Evolutionary conservation across 164 flowering plant species (phyloP).

Genomic region (Nymphaea thermarum): DNA sequence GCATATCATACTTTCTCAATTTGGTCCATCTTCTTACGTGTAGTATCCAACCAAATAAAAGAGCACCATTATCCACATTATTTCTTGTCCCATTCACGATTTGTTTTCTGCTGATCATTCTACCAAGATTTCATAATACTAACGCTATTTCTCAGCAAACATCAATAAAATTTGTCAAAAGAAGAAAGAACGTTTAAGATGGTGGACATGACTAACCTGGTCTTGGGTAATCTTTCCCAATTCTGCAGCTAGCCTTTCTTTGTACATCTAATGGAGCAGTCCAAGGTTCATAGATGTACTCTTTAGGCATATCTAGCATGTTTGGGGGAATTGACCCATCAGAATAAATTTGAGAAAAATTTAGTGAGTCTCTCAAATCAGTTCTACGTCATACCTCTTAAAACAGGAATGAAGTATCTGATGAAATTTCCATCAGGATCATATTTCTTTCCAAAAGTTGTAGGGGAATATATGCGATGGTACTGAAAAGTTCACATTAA

Average conservation of each 20-base stretch:
- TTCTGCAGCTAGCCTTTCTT: conserved; percentile 72
- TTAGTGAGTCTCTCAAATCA: neutral
- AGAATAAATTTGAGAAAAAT: neutral
- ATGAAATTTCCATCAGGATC: conserved; percentile 73
- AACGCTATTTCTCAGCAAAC: neutral
- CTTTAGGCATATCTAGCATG: conserved; percentile 76
- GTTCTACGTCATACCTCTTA: conserved; percentile 41
- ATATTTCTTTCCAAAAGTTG: conserved; percentile 86
- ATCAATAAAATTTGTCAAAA: neutral
- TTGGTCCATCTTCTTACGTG: no score
- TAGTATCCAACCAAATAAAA: no score
- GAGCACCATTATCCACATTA: neutral
- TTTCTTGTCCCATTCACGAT: neutral
- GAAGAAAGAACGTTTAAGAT: neutral
- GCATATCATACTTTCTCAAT: no score
- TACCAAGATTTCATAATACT: neutral
- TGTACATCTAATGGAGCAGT: conserved; percentile 80
- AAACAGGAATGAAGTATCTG: conserved; percentile 71
- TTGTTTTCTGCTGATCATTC: neutral
- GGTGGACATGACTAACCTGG: conserved; percentile 43
- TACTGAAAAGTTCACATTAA: conserved; percentile 35
- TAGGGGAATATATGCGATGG: conserved; percentile 82
- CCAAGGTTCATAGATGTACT: conserved; percentile 97
- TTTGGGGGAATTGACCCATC: no score
- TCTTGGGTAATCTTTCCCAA: conserved; percentile 84